Conservation (phyloP, 192 early-diverging fungal species). For the Borealophlyctis nickersoniae region DNA sequence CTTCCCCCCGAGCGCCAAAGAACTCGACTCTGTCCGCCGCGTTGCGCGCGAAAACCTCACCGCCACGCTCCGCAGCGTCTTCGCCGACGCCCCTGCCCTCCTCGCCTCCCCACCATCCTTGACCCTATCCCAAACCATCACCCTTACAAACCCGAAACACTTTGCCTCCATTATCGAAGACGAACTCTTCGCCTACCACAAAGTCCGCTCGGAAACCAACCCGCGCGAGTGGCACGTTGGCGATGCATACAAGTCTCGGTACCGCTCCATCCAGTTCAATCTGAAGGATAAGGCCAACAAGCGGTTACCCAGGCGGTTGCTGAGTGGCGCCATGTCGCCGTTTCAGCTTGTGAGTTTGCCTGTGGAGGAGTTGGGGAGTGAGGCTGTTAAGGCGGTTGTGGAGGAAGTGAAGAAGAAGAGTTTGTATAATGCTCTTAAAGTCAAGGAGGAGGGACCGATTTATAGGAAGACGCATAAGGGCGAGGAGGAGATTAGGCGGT, state of each 20-base stretch:
- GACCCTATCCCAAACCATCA: slow-evolving; percentile 2
- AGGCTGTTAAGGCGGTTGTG: slow-evolving; percentile 57
- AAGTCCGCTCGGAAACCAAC: no score
- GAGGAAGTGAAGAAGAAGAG: slow-evolving; percentile 55
- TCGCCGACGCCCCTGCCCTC: no score
- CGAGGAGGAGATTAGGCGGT: slow-evolving; percentile 29
- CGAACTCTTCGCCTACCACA: slow-evolving; percentile 34
- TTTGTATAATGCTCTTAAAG: slow-evolving; percentile 51
- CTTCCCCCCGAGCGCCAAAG: no score
- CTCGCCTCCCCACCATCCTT: no score
- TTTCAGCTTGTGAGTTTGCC: slow-evolving; percentile 29
- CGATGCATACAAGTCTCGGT: slow-evolving; percentile 43
- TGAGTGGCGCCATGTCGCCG: slow-evolving; percentile 22
- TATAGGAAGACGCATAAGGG: slow-evolving; percentile 41
- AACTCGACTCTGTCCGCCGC: no score
- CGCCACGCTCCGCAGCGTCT: no score
- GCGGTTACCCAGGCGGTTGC: slow-evolving; percentile 25
- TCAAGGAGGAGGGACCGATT: slow-evolving; percentile 34
- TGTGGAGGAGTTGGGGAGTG: slow-evolving; percentile 50
- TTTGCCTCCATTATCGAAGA: slow-evolving; percentile 36
- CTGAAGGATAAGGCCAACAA: slow-evolving; percentile 42
- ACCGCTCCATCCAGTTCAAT: slow-evolving; percentile 48
- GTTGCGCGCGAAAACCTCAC: no score
- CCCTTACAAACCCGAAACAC: slow-evolving; percentile 20
- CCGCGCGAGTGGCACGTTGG: no score